These are phyloP conservation scores for Bifiguratus adelaidae DNA, from an alignment of 192 early-diverging fungal species.

Conservation along the genomic window DNA sequence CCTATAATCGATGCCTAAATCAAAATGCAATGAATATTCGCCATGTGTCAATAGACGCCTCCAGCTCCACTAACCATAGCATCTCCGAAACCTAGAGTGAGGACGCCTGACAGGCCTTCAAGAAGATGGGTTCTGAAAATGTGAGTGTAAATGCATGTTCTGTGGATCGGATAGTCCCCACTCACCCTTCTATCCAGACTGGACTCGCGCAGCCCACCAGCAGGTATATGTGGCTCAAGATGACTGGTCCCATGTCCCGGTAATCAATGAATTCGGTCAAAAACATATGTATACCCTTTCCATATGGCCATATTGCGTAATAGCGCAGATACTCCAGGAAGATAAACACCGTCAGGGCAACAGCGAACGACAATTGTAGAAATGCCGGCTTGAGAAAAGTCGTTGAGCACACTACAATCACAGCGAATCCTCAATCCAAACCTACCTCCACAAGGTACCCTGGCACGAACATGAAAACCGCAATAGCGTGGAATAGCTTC, in stretches of 20 bases:
- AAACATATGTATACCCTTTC: constrained; percentile 54
- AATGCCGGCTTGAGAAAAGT: constrained; percentile 32
- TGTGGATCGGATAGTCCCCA: background rate
- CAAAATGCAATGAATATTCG: no score
- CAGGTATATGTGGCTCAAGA: constrained; percentile 85
- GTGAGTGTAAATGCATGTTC: constrained; percentile 9
- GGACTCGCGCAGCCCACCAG: constrained; percentile 84
- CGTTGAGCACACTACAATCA: background rate
- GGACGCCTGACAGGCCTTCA: constrained; percentile 63
- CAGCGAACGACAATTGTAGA: constrained; percentile 73
- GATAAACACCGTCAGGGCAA: constrained; percentile 61
- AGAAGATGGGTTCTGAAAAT: constrained; percentile 20
- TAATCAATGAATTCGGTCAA: constrained; percentile 74
- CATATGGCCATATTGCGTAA: constrained; percentile 58
- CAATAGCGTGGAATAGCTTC: constrained; percentile 81
- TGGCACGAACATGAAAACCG: constrained; percentile 79
- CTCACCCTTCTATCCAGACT: constrained; percentile 73
- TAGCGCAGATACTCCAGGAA: constrained; percentile 74
- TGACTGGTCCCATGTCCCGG: constrained; percentile 71
- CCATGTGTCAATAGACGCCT: no score
- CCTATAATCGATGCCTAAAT: constrained; percentile 74
- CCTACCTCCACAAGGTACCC: constrained; percentile 60
- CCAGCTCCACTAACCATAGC: constrained; percentile 40
- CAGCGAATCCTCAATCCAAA: background rate
- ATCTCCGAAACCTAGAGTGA: constrained; percentile 88